These are phyloP conservation scores for Dipodascus geniculatus DNA, from an alignment of 805 yeast species.

Conservation along the genomic window DNA sequence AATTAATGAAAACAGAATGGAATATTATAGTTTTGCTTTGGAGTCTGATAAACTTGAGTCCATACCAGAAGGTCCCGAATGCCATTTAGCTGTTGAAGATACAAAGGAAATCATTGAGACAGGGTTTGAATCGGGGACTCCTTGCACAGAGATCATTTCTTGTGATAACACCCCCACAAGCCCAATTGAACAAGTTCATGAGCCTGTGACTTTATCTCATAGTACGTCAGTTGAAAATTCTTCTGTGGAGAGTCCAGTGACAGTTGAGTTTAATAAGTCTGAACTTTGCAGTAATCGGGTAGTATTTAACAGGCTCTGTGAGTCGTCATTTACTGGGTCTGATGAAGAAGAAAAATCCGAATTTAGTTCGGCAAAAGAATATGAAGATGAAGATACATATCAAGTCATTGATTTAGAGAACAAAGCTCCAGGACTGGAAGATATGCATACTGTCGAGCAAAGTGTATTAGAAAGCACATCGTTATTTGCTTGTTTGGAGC, in stretches of 20 bases:
- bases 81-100: neutral
- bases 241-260: neutral
- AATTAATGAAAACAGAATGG: neutral
- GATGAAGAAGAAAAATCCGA: neutral
- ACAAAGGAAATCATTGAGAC: neutral
- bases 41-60: neutral
- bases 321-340: neutral
- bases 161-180: neutral
- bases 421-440: neutral
- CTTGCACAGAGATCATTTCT: neutral
- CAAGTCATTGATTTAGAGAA: neutral
- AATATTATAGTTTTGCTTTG: neutral
- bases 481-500: neutral
- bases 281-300: no score
- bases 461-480: neutral
- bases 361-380: neutral
- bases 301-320: no score
- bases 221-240: neutral
- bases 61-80: neutral
- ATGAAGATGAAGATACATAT: neutral
- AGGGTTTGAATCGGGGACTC: neutral
- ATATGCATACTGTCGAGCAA: no score
- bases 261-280: no score
- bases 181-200: neutral
- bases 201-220: neutral